A percentile compares a stretch with the other conserved stretches of the same genome.
Evolutionary conservation across 2,329 filamentous ascomycete species (phyloP).

Genomic region (Botrytis cinerea): DNA sequence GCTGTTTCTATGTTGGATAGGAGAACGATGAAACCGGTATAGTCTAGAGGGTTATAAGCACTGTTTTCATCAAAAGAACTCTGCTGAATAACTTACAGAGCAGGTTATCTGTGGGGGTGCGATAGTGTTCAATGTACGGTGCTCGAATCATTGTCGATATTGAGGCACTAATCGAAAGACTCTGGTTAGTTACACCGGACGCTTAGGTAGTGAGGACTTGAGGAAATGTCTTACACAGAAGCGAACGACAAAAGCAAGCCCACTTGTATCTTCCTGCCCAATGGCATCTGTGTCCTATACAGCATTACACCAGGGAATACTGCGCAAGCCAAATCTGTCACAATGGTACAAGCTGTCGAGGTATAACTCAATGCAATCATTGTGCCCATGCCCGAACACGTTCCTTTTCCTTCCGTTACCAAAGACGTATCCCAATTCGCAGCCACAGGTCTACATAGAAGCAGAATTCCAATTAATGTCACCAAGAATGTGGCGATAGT

Average conservation of each 20-base stretch:
- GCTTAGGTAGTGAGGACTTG: not conserved
- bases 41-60: constrained; percentile 6
- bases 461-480: constrained; percentile 30
- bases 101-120: constrained; percentile 26
- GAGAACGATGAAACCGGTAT: constrained; percentile 20
- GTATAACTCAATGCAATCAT: constrained; percentile 38
- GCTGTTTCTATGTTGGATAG: constrained; percentile 24
- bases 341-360: constrained; percentile 41
- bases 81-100: constrained; percentile 32
- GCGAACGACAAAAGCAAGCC: constrained; percentile 33
- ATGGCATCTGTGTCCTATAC: constrained; percentile 42
- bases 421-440: constrained; percentile 31
- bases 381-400: constrained; percentile 27
- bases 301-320: constrained; percentile 42
- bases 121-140: constrained; percentile 11
- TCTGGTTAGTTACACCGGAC: not conserved
- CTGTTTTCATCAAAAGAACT: not conserved
- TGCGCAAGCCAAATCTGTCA: constrained; percentile 42
- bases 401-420: constrained; percentile 25
- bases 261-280: constrained; percentile 33
- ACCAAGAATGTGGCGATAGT: constrained; percentile 27
- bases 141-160: constrained; percentile 20
- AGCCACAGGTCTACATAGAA: constrained; percentile 30
- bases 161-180: constrained; percentile 7
- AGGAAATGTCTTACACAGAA: constrained; percentile 17